A percentile compares a stretch with the other conserved stretches of the same genome.
Conservation (phyloP, 2,329 filamentous ascomycete genomes). For the Penicillium sp. region DNA sequence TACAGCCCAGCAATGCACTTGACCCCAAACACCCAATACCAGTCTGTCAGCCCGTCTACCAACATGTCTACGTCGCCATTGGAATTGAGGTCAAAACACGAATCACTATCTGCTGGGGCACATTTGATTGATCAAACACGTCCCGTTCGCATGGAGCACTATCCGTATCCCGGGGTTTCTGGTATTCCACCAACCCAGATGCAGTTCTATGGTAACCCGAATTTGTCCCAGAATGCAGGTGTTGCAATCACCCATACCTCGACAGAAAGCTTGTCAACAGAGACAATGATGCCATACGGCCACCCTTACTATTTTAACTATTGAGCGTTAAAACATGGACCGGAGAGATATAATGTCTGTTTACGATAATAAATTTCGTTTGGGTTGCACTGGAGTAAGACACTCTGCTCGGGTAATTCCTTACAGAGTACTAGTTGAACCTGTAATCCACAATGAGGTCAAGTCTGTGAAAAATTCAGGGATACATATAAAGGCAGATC, state of each 20-base stretch:
- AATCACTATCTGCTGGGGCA: slow-evolving; percentile 1
- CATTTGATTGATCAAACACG: slow-evolving; percentile 1
- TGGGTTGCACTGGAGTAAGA: neutral
- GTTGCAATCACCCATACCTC: slow-evolving; percentile 5
- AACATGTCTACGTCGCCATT: slow-evolving; percentile 9
- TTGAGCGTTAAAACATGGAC: slow-evolving; percentile 7
- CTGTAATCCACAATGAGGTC: neutral
- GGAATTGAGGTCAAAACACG: slow-evolving; percentile 20
- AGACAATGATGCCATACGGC: slow-evolving; percentile 17
- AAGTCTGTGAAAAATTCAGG: neutral
- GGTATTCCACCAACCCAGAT: slow-evolving; percentile 11
- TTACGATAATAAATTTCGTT: slow-evolving; percentile 17
- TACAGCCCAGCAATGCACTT: slow-evolving; percentile 9
- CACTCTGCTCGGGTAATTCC: neutral
- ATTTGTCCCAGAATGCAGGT: slow-evolving; percentile 2
- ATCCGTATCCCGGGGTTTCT: slow-evolving; percentile 12
- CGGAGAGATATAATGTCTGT: neutral
- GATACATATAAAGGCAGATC: neutral
- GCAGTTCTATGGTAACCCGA: slow-evolving; percentile 7
- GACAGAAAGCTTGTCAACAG: slow-evolving; percentile 12
- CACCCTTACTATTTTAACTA: slow-evolving; percentile 32
- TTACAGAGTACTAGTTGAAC: neutral
- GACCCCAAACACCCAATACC: slow-evolving; percentile 11
- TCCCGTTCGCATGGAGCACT: neutral
- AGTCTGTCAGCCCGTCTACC: neutral